Conservation (phyloP, 2,329 filamentous ascomycete species). For the Stylonectria norvegica region DNA sequence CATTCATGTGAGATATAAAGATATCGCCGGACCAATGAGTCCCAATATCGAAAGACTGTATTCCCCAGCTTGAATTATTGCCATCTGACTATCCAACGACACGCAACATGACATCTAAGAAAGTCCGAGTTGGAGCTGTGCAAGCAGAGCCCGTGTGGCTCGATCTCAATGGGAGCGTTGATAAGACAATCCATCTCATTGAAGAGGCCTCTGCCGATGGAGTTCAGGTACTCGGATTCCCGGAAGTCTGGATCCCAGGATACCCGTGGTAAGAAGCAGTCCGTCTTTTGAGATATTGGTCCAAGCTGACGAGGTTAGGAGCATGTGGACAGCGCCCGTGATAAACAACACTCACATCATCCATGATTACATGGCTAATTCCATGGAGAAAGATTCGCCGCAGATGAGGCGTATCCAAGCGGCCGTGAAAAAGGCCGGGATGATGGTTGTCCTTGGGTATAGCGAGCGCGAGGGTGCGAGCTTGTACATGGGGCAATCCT, state of each 20-base stretch:
- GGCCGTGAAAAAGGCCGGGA: constrained; percentile 36
- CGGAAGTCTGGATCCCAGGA: constrained; percentile 50
- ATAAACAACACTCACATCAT: constrained; percentile 25
- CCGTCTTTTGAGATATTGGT: constrained; percentile 12
- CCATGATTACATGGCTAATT: constrained; percentile 17
- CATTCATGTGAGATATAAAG: no score
- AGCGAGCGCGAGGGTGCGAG: constrained; percentile 41
- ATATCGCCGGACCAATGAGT: no score
- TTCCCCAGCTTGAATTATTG: not conserved
- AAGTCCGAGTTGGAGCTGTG: constrained; percentile 43
- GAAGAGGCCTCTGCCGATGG: constrained; percentile 48
- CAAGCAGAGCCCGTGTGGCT: constrained; percentile 60
- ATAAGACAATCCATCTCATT: constrained; percentile 55
- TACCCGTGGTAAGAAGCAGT: constrained; percentile 41
- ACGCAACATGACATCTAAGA: not conserved
- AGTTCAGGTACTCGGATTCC: constrained; percentile 51
- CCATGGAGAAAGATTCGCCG: constrained; percentile 28
- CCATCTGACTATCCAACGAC: not conserved
- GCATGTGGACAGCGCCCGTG: constrained; percentile 33
- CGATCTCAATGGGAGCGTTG: constrained; percentile 49
- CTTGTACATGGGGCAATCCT: constrained; percentile 45
- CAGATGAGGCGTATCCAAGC: constrained; percentile 40
- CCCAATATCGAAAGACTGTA: no score
- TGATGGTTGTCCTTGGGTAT: constrained; percentile 45
- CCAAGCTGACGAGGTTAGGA: constrained; percentile 1